phyloP scores from a whole-genome alignment of 805 yeast genomes.

The Metschnikowia borealis region DNA sequence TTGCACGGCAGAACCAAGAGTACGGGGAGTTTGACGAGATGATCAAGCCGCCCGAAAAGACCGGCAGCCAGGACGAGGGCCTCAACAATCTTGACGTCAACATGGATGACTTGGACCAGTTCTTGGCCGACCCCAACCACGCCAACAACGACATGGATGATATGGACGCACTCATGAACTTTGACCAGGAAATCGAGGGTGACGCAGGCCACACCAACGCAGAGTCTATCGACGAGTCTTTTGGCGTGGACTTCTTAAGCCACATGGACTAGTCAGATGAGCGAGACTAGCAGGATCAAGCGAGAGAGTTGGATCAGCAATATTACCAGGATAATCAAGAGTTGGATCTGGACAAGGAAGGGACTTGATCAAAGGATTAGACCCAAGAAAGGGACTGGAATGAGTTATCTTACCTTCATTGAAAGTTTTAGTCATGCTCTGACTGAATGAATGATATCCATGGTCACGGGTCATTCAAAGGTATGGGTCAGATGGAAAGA shows the following conservation, averaged over 20 bases:
- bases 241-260: slow-evolving; percentile 34
- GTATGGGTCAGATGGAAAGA: no score
- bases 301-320: no score
- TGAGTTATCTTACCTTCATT: no score
- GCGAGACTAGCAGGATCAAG: no score
- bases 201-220: slow-evolving; percentile 5
- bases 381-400: no score
- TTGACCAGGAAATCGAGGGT: slow-evolving; percentile 11
- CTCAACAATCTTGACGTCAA: slow-evolving; percentile 9
- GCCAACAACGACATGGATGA: slow-evolving; percentile 15
- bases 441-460: no score
- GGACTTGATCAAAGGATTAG: no score
- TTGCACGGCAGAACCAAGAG: neutral
- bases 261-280: slow-evolving; percentile 22
- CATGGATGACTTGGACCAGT: slow-evolving; percentile 19
- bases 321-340: no score
- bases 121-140: slow-evolving; percentile 14
- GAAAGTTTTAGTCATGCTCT: no score
- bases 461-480: no score
- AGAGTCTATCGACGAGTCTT: slow-evolving; percentile 26
- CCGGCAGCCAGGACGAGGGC: neutral
- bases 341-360: no score
- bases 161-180: slow-evolving; percentile 20
- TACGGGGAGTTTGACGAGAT: slow-evolving; percentile 6
- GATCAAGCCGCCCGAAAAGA: neutral